These are phyloP conservation scores for Colletotrichum caudatum DNA, from an alignment of 2,329 filamentous ascomycete genomes.

Conservation along the genomic window DNA sequence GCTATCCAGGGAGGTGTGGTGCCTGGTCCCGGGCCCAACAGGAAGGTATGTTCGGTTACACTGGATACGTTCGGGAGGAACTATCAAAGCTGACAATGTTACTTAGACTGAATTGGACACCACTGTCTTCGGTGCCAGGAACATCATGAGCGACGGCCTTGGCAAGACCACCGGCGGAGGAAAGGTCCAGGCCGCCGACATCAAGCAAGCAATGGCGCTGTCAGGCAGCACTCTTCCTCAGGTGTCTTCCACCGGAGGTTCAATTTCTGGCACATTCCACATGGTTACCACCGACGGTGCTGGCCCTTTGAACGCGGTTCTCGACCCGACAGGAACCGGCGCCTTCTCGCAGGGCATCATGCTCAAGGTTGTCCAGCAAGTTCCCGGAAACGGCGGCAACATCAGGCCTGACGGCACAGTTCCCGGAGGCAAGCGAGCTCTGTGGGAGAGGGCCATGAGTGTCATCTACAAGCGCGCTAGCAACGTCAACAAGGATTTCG, in stretches of 20 bases:
- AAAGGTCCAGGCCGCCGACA: conserved; percentile 51
- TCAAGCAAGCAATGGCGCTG: conserved; percentile 50
- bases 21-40: conserved; percentile 55
- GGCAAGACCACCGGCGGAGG: conserved; percentile 53
- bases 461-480: conserved; percentile 47
- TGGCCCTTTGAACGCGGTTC: conserved; percentile 53
- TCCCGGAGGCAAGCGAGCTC: conserved; percentile 10
- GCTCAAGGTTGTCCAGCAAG: conserved; percentile 49
- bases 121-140: conserved; percentile 55
- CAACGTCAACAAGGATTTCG: conserved; percentile 48
- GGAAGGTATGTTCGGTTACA: conserved; percentile 41
- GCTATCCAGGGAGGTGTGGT: conserved; percentile 55
- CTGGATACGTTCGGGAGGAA: not conserved
- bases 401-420: conserved; percentile 46
- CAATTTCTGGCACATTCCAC: conserved; percentile 53
- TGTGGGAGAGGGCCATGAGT: conserved; percentile 44
- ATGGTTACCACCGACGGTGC: conserved; percentile 58
- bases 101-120: conserved; percentile 57
- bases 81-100: not conserved
- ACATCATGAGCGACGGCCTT: conserved; percentile 53
- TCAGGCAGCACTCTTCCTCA: conserved; percentile 56
- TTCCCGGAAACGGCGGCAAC: conserved; percentile 53
- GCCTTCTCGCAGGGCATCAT: conserved; percentile 48
- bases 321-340: conserved; percentile 54
- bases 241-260: conserved; percentile 50